These are phyloP conservation scores for Alopecurus myosuroides DNA, from an alignment of 176 grass and related monocot species.

Conservation along the genomic window DNA sequence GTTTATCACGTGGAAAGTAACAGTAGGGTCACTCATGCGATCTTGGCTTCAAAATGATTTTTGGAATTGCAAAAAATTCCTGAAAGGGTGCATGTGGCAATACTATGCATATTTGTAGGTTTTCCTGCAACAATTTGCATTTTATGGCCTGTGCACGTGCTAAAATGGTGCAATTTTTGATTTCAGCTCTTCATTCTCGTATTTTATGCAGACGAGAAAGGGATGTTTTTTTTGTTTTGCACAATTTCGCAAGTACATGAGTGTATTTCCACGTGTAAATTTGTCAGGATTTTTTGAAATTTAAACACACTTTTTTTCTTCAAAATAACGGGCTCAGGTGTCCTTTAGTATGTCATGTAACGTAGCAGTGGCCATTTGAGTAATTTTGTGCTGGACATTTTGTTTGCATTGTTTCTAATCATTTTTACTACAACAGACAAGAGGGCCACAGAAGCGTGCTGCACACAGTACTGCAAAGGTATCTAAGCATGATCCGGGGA, in stretches of 20 bases:
- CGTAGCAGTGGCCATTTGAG: background rate
- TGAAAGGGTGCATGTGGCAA: background rate
- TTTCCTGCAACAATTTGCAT: background rate
- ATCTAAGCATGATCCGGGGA: slow-evolving; percentile 56
- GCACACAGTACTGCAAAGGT: slow-evolving; percentile 53
- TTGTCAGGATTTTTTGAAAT: background rate
- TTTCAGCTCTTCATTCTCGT: background rate
- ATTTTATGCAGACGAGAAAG: background rate
- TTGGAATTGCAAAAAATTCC: background rate
- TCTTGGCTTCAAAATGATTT: background rate
- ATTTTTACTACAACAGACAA: slow-evolving; percentile 49
- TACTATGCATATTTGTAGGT: background rate
- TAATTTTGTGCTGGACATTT: slow-evolving; percentile 3
- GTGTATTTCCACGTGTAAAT: background rate
- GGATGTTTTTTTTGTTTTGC: background rate
- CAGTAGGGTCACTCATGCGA: background rate
- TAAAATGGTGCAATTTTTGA: background rate
- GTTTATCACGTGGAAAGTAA: background rate
- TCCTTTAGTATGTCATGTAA: slow-evolving; percentile 12
- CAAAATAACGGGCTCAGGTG: background rate
- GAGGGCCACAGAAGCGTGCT: slow-evolving; percentile 54
- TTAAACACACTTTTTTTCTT: background rate
- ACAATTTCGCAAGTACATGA: background rate
- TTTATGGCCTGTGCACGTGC: background rate
- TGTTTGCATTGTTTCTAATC: slow-evolving; percentile 8